Percentiles rank a stretch among this genome's conserved stretches.
These are phyloP conservation scores for Tulasnella sp. DNA, from an alignment of 768 basidiomycete species.

Conservation along the genomic window DNA sequence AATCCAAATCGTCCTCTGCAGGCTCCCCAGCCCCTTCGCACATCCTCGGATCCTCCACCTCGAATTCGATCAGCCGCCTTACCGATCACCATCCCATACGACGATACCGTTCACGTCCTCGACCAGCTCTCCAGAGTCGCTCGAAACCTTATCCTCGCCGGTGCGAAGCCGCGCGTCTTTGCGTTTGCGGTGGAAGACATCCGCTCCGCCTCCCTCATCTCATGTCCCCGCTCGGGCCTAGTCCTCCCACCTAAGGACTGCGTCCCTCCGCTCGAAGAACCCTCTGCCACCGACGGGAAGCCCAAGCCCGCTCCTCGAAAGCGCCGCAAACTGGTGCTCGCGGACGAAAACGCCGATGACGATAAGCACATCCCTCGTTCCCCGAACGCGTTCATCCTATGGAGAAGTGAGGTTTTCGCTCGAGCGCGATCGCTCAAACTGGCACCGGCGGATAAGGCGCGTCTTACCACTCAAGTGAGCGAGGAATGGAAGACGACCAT, in stretches of 20 bases:
- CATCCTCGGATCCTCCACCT: not conserved
- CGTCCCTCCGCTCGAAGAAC: conserved; percentile 1
- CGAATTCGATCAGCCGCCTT: not conserved
- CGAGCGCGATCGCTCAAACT: not conserved
- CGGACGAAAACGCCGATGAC: not conserved
- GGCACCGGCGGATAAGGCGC: not conserved
- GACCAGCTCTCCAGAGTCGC: not conserved
- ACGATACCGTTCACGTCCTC: conserved; percentile 3
- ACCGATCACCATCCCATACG: not conserved
- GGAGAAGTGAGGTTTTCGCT: conserved; percentile 6
- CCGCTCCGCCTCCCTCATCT: not conserved
- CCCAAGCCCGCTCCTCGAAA: not conserved
- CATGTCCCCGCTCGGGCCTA: not conserved
- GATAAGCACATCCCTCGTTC: not conserved
- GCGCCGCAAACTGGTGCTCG: not conserved
- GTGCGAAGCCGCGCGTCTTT: not conserved
- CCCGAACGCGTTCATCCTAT: conserved; percentile 15
- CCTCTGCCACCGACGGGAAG: conserved; percentile 5
- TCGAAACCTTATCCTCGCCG: not conserved
- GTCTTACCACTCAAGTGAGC: not conserved
- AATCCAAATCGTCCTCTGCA: not conserved
- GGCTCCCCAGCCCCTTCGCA: not conserved
- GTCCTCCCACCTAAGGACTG: not conserved
- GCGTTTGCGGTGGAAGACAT: not conserved
- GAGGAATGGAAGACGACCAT: not conserved